These are phyloP conservation scores for Acidiella bohemica DNA, from an alignment of 495 filamentous ascomycete genomes.

Conservation along the genomic window DNA sequence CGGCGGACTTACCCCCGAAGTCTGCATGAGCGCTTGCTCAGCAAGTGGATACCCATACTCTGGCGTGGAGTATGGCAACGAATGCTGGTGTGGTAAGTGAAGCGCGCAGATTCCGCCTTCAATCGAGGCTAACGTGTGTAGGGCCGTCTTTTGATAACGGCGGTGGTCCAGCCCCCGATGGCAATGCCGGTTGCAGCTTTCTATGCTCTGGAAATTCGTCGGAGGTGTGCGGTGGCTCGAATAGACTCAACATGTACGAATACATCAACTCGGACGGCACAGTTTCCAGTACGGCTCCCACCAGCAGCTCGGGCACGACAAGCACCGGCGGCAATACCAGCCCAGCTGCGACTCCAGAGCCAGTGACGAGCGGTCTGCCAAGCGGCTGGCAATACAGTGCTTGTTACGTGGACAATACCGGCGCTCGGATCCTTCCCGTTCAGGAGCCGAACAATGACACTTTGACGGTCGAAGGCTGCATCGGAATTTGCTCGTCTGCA, in stretches of 20 bases:
- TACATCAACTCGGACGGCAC: not conserved
- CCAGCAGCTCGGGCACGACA: not conserved
- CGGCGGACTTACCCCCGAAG: not conserved
- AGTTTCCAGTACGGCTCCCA: not conserved
- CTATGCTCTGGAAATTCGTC: slow-evolving; percentile 2
- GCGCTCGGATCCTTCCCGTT: not conserved
- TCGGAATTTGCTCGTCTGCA: not conserved
- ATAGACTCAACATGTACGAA: not conserved
- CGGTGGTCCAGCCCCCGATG: not conserved
- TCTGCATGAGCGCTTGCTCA: not conserved
- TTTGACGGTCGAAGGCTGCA: not conserved
- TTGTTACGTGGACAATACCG: not conserved
- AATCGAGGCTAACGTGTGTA: too few relatives aligned
- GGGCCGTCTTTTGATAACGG: not conserved
- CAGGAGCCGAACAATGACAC: not conserved
- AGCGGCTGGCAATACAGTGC: not conserved
- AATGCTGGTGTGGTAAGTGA: too few relatives aligned
- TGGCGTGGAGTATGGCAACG: not conserved
- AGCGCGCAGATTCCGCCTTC: too few relatives aligned
- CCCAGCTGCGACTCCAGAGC: too few relatives aligned
- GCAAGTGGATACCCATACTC: not conserved
- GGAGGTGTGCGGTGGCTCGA: slow-evolving; percentile 3
- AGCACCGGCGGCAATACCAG: not conserved
- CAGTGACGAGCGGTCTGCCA: not conserved
- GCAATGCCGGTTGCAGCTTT: not conserved